These are phyloP conservation scores for Hylodesmum podocarpum DNA, from an alignment of 306 rosid species.

Conservation along the genomic window DNA sequence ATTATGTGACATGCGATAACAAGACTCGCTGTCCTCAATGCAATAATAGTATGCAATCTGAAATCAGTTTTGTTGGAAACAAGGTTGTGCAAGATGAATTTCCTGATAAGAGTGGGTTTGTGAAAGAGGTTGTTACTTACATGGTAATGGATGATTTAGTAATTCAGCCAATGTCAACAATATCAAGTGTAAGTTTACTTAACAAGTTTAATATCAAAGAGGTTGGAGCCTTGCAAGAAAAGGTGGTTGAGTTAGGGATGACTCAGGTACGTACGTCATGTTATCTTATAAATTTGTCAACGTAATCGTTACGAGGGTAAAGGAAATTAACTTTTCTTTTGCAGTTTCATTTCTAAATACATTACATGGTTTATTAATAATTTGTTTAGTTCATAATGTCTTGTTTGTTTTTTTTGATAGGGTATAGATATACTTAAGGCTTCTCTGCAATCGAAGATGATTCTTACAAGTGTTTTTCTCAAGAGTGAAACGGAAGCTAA, in stretches of 20 bases:
- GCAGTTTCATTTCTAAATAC: too few relatives aligned
- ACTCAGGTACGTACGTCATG: conserved; percentile 26
- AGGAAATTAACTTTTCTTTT: too few relatives aligned
- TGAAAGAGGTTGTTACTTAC: conserved; percentile 38
- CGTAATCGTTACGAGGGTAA: too few relatives aligned
- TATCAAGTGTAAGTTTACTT: conserved; percentile 28
- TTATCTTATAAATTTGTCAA: neutral
- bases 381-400: too few relatives aligned
- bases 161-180: conserved; percentile 37
- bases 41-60: rapidly evolving
- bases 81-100: neutral
- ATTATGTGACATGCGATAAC: neutral
- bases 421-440: conserved; percentile 25
- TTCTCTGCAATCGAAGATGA: conserved; percentile 5
- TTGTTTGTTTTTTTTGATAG: neutral
- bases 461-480: conserved; percentile 23
- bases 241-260: conserved; percentile 30
- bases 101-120: conserved; percentile 13
- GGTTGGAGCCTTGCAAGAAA: conserved; percentile 28
- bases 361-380: too few relatives aligned
- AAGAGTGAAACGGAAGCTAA: neutral
- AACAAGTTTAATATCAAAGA: conserved; percentile 36
- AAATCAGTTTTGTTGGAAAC: neutral
- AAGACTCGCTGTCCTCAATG: rapidly evolving
- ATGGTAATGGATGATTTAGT: conserved; percentile 49